These are phyloP conservation scores for Erysimum cheiri DNA, from an alignment of 441 rosid genomes.

Conservation along the genomic window DNA sequence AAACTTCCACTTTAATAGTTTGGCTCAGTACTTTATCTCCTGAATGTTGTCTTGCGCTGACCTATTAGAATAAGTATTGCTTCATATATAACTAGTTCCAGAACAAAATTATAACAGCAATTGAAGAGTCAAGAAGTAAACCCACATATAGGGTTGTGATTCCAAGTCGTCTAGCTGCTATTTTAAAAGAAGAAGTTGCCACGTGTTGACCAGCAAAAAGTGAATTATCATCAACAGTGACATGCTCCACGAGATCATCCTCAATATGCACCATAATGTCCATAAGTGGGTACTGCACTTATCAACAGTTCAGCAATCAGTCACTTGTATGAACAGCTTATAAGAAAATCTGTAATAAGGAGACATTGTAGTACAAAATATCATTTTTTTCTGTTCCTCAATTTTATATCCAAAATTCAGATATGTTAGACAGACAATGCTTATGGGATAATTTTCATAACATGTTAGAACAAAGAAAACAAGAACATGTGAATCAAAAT, in stretches of 20 bases:
- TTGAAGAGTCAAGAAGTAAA: conserved; percentile 30
- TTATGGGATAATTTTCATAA: conserved; percentile 25
- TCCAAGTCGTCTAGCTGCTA: conserved; percentile 78
- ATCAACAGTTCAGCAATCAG: conserved; percentile 33
- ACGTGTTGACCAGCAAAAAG: conserved; percentile 54
- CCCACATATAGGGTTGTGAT: conserved; percentile 84
- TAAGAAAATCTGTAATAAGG: neutral
- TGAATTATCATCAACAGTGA: conserved; percentile 49
- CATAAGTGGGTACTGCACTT: conserved; percentile 81
- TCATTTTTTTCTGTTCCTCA: neutral
- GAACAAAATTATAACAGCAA: conserved; percentile 31
- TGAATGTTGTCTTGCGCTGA: conserved; percentile 77
- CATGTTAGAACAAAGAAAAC: conserved; percentile 35
- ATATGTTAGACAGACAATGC: conserved; percentile 16
- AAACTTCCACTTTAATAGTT: conserved; percentile 84
- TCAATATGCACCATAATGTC: conserved; percentile 75
- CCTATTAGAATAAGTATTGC: conserved; percentile 56
- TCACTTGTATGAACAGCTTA: conserved; percentile 12
- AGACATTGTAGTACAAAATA: neutral
- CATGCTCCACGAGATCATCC: conserved; percentile 73
- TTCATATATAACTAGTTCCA: conserved; percentile 39
- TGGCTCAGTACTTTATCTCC: conserved; percentile 81
- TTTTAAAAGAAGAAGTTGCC: conserved; percentile 56
- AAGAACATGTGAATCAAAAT: conserved; percentile 26
- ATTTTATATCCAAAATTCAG: conserved; percentile 6